These are phyloP conservation scores for Colletotrichum orchidophilum DNA, from an alignment of 2,329 filamentous ascomycete genomes.

Conservation along the genomic window DNA sequence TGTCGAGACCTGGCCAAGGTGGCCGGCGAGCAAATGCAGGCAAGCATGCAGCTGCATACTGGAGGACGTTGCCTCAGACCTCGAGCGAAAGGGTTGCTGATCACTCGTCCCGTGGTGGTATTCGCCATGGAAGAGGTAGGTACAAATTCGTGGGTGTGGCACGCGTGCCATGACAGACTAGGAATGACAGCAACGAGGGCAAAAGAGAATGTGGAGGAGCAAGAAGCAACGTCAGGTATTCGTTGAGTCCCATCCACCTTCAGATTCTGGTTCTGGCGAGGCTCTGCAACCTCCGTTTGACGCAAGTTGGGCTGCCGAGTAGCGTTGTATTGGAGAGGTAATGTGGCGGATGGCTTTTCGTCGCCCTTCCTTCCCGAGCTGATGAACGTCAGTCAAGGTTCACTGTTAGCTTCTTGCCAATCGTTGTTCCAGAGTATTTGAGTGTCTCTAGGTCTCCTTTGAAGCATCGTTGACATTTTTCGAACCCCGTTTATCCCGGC, in stretches of 20 bases:
- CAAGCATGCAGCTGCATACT: conserved; percentile 11
- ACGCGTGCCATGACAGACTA: not conserved
- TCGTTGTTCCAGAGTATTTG: not conserved
- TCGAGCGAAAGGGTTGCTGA: conserved; percentile 8
- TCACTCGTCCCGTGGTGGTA: not conserved
- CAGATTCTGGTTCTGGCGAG: not conserved
- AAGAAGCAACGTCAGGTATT: not conserved
- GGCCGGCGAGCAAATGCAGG: conserved; percentile 12
- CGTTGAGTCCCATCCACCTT: not conserved
- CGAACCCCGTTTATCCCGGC: not conserved
- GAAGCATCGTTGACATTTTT: not conserved
- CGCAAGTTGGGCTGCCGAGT: not conserved
- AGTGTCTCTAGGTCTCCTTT: not conserved
- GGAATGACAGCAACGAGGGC: not conserved
- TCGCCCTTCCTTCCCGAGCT: not conserved
- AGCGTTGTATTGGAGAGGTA: not conserved
- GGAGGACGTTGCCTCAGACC: conserved; percentile 3
- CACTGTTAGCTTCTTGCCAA: not conserved
- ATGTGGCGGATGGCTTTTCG: not conserved
- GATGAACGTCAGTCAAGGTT: not conserved
- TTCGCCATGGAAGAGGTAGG: conserved; percentile 2
- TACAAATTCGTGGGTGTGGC: not conserved
- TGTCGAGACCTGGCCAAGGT: not conserved
- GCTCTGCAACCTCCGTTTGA: not conserved
- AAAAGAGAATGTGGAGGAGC: not conserved